A percentile compares a stretch with the other conserved stretches of the same genome.
Evolutionary conservation across 1,139 yeast species (phyloP).

Genomic region (Kluyveromyces marxianus): DNA sequence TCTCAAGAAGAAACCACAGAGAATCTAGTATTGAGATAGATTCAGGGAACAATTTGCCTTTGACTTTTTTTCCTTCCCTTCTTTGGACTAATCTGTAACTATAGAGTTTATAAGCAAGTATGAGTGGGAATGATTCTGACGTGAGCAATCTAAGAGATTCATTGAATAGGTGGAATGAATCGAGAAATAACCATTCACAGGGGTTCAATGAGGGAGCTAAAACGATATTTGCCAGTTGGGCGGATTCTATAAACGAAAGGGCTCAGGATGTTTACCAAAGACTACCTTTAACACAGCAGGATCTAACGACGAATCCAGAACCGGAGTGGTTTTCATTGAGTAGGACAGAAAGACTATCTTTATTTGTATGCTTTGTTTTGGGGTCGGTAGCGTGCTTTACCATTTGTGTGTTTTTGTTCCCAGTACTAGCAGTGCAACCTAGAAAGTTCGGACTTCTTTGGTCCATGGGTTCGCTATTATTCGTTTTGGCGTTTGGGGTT

Average conservation of each 20-base stretch:
- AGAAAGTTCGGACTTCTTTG: constrained; percentile 84
- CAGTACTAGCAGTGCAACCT: constrained; percentile 84
- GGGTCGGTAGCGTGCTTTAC: constrained; percentile 77
- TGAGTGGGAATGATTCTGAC: constrained; percentile 14
- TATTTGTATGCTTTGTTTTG: constrained; percentile 68
- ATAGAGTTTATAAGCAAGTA: neutral
- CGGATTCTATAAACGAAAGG: constrained; percentile 34
- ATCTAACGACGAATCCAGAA: constrained; percentile 42
- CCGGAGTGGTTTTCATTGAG: constrained; percentile 57
- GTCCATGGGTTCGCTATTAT: constrained; percentile 85
- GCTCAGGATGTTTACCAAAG: constrained; percentile 43
- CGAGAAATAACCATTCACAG: constrained; percentile 22
- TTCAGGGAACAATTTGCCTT: neutral
- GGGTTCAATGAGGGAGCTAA: constrained; percentile 31
- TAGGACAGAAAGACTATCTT: constrained; percentile 70
- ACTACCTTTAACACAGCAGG: constrained; percentile 47
- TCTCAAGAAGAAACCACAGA: too few species aligned
- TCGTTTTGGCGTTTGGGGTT: constrained; percentile 83
- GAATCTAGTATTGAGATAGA: neutral
- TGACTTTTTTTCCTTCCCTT: neutral
- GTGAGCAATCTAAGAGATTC: constrained; percentile 31
- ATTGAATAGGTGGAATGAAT: constrained; percentile 33
- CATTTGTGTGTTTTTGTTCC: constrained; percentile 75
- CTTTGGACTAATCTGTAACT: neutral
- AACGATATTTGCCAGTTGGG: constrained; percentile 34